phyloP scores from a whole-genome alignment of 169 alveolate genomes.

The Eimeria nieschulzi region DNA sequence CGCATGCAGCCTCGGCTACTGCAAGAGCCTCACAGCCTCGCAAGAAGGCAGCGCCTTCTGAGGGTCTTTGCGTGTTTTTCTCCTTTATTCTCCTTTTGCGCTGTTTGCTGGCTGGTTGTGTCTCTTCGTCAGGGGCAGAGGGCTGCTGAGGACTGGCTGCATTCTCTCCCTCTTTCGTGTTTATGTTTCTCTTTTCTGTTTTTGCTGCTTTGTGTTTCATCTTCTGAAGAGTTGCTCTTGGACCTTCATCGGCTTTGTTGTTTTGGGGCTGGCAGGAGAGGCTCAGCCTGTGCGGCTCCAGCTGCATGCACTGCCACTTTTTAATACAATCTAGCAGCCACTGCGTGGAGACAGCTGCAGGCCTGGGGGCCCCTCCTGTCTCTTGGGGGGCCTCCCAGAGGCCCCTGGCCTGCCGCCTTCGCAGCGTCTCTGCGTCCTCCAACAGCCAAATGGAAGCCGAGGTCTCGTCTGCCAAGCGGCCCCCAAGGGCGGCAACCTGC shows the following conservation, averaged over 20 bases:
- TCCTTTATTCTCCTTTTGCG: no score
- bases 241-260: not conserved
- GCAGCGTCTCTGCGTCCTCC: slow-evolving; percentile 56
- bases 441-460: slow-evolving; percentile 33
- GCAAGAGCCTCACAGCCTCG: no score
- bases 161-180: no score
- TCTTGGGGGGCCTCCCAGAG: slow-evolving; percentile 8
- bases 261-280: not conserved
- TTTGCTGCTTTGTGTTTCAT: not conserved
- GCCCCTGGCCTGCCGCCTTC: slow-evolving; percentile 66
- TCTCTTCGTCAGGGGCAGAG: no score
- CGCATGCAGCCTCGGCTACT: no score
- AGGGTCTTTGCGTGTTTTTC: no score
- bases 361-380: not conserved
- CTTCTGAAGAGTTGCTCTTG: no score
- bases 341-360: slow-evolving; percentile 6
- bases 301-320: slow-evolving; percentile 26
- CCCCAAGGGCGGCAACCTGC: slow-evolving; percentile 59
- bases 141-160: no score
- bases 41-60: no score
- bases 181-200: no score
- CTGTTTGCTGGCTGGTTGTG: no score
- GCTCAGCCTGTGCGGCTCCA: slow-evolving; percentile 19
- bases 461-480: slow-evolving; percentile 36
- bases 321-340: slow-evolving; percentile 58